phyloP scores from a whole-genome alignment of 768 basidiomycete genomes.

The Tricholomella constricta region DNA sequence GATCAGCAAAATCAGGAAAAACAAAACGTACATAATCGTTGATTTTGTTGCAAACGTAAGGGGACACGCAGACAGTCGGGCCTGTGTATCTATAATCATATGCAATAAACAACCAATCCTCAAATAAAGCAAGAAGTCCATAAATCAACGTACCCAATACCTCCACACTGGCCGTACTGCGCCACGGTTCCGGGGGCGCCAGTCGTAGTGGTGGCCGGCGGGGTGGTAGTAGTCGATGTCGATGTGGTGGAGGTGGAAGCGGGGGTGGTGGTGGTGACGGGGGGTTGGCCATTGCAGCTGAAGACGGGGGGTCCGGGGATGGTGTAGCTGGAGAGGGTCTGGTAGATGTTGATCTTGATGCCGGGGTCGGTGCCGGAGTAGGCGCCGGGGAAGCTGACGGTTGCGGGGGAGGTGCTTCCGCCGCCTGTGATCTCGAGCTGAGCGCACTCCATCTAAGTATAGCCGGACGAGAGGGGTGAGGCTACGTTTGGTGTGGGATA shows the following conservation, averaged over 20 bases:
- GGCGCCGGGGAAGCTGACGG: constrained; percentile 51
- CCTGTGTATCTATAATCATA: constrained; percentile 32
- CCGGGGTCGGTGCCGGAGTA: constrained; percentile 48
- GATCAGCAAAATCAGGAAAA: not conserved
- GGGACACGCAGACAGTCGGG: constrained; percentile 35
- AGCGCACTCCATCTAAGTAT: constrained; percentile 47
- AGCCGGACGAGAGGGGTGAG: no score
- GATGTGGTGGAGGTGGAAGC: constrained; percentile 9
- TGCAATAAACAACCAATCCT: not conserved
- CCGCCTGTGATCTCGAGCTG: constrained; percentile 49
- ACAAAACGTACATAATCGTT: constrained; percentile 34
- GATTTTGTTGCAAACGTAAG: constrained; percentile 34
- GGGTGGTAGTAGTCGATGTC: constrained; percentile 4
- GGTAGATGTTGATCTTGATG: constrained; percentile 48
- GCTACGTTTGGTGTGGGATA: not conserved
- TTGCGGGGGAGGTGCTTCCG: constrained; percentile 41
- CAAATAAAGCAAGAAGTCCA: not conserved
- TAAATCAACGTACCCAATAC: constrained; percentile 33
- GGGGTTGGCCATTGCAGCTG: constrained; percentile 32
- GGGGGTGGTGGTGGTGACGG: constrained; percentile 19
- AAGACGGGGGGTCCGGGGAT: constrained; percentile 46
- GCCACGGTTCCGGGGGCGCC: constrained; percentile 24
- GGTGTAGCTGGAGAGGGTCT: constrained; percentile 37
- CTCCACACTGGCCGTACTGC: constrained; percentile 48
- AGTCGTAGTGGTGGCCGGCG: not conserved